Evolutionary conservation across 306 rosid species (phyloP).

Genomic region (Senna tora): DNA sequence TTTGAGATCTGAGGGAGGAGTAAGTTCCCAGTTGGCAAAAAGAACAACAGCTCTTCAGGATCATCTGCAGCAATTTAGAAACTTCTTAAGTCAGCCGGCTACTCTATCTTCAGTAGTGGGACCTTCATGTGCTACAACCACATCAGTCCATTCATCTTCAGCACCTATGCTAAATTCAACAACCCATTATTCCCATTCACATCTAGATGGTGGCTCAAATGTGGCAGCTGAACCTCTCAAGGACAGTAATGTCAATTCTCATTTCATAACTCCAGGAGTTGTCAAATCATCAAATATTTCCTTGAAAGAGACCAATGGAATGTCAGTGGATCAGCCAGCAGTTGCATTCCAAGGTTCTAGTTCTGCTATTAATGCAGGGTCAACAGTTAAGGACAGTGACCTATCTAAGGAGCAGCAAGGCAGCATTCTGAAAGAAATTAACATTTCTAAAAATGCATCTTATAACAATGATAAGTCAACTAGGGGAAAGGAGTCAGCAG

Average conservation of each 20-base stretch:
- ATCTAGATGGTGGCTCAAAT: constrained; percentile 45
- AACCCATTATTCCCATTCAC: constrained; percentile 59
- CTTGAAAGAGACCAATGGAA: constrained; percentile 45
- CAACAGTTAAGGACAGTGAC: constrained; percentile 45
- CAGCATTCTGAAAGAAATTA: constrained; percentile 45
- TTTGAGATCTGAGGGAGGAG: constrained; percentile 59
- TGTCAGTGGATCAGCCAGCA: constrained; percentile 45
- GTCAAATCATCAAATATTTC: constrained; percentile 40
- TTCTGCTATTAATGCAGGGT: constrained; percentile 43
- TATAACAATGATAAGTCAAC: constrained; percentile 44
- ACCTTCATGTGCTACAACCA: constrained; percentile 84
- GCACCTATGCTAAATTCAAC: constrained; percentile 81
- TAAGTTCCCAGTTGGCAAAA: constrained; percentile 59
- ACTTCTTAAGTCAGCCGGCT: constrained; percentile 75
- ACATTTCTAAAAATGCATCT: constrained; percentile 41
- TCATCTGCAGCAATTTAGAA: constrained; percentile 68
- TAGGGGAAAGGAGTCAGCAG: constrained; percentile 47
- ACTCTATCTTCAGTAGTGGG: constrained; percentile 77
- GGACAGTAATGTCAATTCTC: constrained; percentile 47
- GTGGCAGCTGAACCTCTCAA: constrained; percentile 47
- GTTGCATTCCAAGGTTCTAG: constrained; percentile 43
- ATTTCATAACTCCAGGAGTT: constrained; percentile 42
- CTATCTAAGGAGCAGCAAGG: constrained; percentile 53
- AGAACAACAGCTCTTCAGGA: constrained; percentile 62
- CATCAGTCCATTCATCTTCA: constrained; percentile 79